phyloP scores from a whole-genome alignment of 805 yeast genomes.

The Candida verbasci region DNA sequence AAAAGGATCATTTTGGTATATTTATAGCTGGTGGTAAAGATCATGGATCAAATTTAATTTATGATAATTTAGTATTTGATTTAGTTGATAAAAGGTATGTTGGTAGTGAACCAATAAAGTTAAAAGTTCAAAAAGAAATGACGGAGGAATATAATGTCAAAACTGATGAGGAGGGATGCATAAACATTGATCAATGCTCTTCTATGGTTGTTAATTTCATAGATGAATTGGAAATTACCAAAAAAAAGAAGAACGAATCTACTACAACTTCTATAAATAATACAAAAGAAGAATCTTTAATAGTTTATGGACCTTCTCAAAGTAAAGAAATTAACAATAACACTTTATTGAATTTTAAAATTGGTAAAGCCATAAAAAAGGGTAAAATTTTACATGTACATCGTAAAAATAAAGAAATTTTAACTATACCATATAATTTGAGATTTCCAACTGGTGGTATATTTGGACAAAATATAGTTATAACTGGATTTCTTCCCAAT shows the following conservation, averaged over 20 bases:
- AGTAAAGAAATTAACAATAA: conserved; percentile 14
- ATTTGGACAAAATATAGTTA: conserved; percentile 63
- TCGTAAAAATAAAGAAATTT: conserved; percentile 14
- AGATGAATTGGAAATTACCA: conserved; percentile 21
- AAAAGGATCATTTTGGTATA: conserved; percentile 43
- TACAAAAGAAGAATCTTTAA: conserved; percentile 20
- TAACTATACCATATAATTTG: conserved; percentile 43
- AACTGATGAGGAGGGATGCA: conserved; percentile 11
- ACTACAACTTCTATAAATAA: neutral
- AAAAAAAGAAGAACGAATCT: no score
- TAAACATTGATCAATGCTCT: conserved; percentile 28
- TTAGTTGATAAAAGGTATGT: conserved; percentile 36
- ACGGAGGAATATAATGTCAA: no score
- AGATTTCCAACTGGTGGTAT: conserved; percentile 55
- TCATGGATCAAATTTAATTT: conserved; percentile 24
- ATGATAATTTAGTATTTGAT: conserved; percentile 41
- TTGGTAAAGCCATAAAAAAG: conserved; percentile 27
- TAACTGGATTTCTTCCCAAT: conserved; percentile 54
- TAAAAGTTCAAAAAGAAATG: conserved; percentile 13
- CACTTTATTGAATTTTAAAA: conserved; percentile 31
- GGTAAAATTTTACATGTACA: conserved; percentile 31
- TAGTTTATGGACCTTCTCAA: conserved; percentile 30
- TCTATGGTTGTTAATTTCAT: conserved; percentile 30
- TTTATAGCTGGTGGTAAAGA: conserved; percentile 53
- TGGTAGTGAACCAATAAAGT: conserved; percentile 13